Evolutionary conservation across 2,329 filamentous ascomycete genomes (phyloP), one percentile per base, ranked within the genome.

Genomic region (Pezicula carpinea): DNA sequence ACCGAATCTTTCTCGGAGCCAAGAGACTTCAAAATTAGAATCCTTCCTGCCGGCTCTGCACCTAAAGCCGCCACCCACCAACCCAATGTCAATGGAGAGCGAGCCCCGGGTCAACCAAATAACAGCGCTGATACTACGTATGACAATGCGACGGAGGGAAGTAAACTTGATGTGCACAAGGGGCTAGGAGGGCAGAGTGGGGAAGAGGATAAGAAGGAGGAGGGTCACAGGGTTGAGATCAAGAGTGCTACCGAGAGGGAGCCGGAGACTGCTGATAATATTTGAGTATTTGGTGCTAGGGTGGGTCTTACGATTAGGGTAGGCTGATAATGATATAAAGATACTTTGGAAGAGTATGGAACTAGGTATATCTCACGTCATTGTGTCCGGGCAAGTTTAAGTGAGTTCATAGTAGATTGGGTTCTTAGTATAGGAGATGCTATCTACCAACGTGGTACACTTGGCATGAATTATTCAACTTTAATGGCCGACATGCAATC

Each of bases 241-340:
- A 32, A 43, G 40, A 23, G 62, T 59, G 3, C 51, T 54, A 34
- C 50, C 57, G 11, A 60, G 42, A 32, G 11, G 40, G 40, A 43
- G 21, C 40, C 40, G 13, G 40, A 43, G 40, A 34, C 40, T 17
- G 40, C 40, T 40, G 19, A 40, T 21, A 40, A 11, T n/a, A 40
- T 40, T 19, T 40, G 22, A 26, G 23, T 26, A 10, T 26, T 26
- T 26, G 23, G 23, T 26, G 23, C 23, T 26, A 26, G 2, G 3
- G 23, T n/a, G n/a, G n/a, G n/a, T n/a, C n/a, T n/a, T n/a, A n/a
- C n/a, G n/a, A n/a, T n/a, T n/a, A n/a, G n/a, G n/a, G n/a, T n/a
- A n/a, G n/a, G n/a, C n/a, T n/a, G n/a, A n/a, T n/a, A n/a, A n/a
- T n/a, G n/a, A n/a, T n/a, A n/a, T n/a, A n/a, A n/a, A n/a, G n/a